Percentiles rank a stretch among this genome's conserved stretches.
These are phyloP conservation scores for Triticum aestivum DNA, from an alignment of 176 grass and related monocot genomes.

Conservation along the genomic window IWGSC_CS_RefSeq_v2.1 NC_057812.1:325298254-325298753, in stretches of 20 bases:
- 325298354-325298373: background rate
- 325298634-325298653: background rate
- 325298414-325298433: conserved; percentile 14
- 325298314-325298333: background rate
- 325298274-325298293: conserved; percentile 3
- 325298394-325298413: background rate
- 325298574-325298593: background rate
- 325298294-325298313: background rate
- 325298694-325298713: conserved; percentile 16
- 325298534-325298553: background rate
- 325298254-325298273: background rate
- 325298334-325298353: background rate
- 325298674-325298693: background rate
- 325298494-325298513: conserved; percentile 87
- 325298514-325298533: conserved; percentile 71
- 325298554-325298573: conserved; percentile 19
- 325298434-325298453: conserved; percentile 85
- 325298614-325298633: background rate
- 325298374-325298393: conserved; percentile 1
- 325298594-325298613: background rate
- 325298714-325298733: background rate
- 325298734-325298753: conserved; percentile 5
- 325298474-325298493: conserved; percentile 91
- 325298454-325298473: conserved; percentile 74
- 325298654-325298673: background rate